Evolutionary conservation across 2,329 filamentous ascomycete genomes (phyloP).

Genomic region (Neofusicoccum ribis): DNA sequence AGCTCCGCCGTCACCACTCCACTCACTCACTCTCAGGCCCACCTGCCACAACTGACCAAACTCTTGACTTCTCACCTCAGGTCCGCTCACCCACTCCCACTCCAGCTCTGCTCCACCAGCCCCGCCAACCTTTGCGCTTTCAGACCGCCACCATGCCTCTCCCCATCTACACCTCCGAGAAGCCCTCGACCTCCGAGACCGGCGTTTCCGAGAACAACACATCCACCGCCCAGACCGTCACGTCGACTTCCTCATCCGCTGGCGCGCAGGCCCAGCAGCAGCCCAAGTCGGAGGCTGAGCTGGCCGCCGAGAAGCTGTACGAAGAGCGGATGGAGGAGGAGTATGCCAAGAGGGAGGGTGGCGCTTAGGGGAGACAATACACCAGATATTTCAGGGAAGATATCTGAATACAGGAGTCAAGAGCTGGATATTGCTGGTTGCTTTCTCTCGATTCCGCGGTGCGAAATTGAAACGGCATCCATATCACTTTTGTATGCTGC

Average conservation of each 20-base stretch:
- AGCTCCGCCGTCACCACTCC: neutral
- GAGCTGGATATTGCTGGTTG: no score
- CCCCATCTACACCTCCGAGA: constrained; percentile 19
- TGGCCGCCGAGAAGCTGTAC: constrained; percentile 25
- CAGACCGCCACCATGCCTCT: constrained; percentile 21
- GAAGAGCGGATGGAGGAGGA: constrained; percentile 27
- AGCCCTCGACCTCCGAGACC: constrained; percentile 23
- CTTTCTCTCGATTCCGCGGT: no score
- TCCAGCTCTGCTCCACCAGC: no score
- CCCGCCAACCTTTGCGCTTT: neutral
- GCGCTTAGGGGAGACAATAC: constrained; percentile 18
- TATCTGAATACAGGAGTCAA: no score
- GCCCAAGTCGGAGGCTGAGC: constrained; percentile 24
- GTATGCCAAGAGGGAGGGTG: constrained; percentile 26
- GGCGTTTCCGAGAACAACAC: neutral
- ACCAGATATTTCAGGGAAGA: neutral
- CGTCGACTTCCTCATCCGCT: neutral
- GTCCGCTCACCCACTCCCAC: neutral
- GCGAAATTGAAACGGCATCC: no score
- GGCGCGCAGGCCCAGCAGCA: constrained; percentile 2
- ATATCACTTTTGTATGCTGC: no score
- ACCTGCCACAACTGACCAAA: no score
- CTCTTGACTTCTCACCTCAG: neutral
- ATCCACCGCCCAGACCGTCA: neutral
- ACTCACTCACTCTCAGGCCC: neutral